Conservation (phyloP, 2,329 filamentous ascomycete species). For the Aspergillus unguis region DNA sequence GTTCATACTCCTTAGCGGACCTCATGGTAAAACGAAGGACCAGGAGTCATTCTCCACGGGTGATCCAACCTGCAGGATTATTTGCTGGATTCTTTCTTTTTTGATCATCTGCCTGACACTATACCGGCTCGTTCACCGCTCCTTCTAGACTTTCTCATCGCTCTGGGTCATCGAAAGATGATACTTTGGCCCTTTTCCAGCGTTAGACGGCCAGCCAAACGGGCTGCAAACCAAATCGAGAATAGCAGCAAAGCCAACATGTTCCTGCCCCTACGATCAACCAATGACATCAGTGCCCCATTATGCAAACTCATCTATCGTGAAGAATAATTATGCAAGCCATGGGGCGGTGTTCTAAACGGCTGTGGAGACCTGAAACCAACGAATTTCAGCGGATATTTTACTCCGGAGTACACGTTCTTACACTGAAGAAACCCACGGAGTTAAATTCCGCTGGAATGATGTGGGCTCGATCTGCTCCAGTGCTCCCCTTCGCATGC, state of each 20-base stretch:
- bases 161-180: constrained; percentile 13
- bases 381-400: not conserved
- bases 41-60: not conserved
- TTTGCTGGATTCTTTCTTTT: not conserved
- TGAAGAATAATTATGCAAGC: constrained; percentile 5
- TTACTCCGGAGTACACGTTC: not conserved
- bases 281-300: constrained; percentile 14
- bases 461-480: constrained; percentile 1
- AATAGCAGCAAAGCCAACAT: constrained; percentile 16
- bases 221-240: constrained; percentile 14
- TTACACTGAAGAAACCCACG: no score
- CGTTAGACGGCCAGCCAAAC: constrained; percentile 7
- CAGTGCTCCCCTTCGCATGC: not conserved
- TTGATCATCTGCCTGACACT: constrained; percentile 6
- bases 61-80: constrained; percentile 4
- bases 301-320: constrained; percentile 3
- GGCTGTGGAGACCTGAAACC: constrained; percentile 13
- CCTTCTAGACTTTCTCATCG: constrained; percentile 11
- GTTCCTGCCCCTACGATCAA: constrained; percentile 9
- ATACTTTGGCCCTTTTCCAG: not conserved
- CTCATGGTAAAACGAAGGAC: not conserved
- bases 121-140: constrained; percentile 18
- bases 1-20: not conserved
- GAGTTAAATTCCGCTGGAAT: not conserved
- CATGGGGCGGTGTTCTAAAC: constrained; percentile 11